Conservation (phyloP, 495 filamentous ascomycete species). For the Aspergillus kassunensis region DNA sequence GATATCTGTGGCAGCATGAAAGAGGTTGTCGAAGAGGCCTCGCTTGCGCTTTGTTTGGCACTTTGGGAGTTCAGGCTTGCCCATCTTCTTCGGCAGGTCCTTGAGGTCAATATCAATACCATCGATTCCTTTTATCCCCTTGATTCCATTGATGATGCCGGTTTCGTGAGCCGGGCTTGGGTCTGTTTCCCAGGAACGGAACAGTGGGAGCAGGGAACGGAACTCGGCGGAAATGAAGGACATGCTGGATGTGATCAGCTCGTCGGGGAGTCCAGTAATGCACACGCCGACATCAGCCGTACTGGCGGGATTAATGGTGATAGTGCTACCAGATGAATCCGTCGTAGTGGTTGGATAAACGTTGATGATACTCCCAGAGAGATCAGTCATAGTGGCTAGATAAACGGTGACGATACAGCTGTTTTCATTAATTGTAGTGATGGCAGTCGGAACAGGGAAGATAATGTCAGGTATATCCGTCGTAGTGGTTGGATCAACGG, state of each 20-base stretch:
- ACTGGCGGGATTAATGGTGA: not conserved
- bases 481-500: no score
- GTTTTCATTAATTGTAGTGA: not conserved
- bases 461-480: no score
- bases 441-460: not conserved
- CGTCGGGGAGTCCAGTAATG: not conserved
- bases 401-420: not conserved
- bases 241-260: not conserved
- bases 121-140: not conserved
- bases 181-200: not conserved
- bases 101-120: not conserved
- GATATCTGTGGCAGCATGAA: not conserved
- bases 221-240: not conserved
- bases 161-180: not conserved
- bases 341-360: not conserved
- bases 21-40: not conserved
- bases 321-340: not conserved
- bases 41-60: not conserved
- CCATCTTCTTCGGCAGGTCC: not conserved
- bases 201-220: not conserved
- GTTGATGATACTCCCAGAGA: not conserved
- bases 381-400: not conserved
- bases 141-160: not conserved
- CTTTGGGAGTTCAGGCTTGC: not conserved
- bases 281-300: not conserved